These are phyloP conservation scores for Fusarium sp. DNA, from an alignment of 2,329 filamentous ascomycete species.

Conservation along the genomic window DNA sequence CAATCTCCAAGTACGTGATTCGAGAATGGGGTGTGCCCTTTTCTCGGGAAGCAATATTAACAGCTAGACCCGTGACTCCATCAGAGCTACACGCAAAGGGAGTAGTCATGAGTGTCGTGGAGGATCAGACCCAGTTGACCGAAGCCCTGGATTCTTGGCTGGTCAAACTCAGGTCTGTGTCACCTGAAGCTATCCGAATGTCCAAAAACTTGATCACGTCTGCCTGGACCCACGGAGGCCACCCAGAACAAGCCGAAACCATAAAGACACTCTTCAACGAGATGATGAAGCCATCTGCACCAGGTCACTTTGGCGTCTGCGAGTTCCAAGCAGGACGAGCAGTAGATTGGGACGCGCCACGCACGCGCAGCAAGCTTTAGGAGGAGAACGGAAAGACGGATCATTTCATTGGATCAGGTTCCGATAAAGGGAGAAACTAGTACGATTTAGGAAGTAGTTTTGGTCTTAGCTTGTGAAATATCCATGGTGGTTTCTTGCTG, in stretches of 20 bases:
- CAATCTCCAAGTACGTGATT: slow-evolving; percentile 52
- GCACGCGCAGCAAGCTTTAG: background rate
- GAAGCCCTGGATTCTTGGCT: background rate
- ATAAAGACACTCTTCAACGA: background rate
- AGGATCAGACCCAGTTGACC: background rate
- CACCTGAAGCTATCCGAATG: background rate
- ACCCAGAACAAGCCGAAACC: background rate
- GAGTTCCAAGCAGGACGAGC: slow-evolving; percentile 17
- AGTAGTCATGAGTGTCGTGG: background rate
- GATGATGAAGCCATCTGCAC: background rate
- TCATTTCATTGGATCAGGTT: background rate
- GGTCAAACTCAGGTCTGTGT: background rate
- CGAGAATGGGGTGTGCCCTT: background rate
- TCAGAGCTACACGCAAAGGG: background rate
- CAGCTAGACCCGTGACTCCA: background rate
- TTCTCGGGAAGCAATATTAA: background rate
- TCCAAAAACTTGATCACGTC: background rate
- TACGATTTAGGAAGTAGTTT: background rate
- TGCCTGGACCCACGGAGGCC: background rate
- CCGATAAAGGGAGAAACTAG: background rate
- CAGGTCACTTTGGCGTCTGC: background rate
- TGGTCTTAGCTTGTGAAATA: background rate
- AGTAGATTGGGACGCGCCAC: slow-evolving; percentile 28
- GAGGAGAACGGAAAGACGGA: background rate
- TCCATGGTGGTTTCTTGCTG: background rate